Evolutionary conservation across 768 basidiomycete genomes (phyloP).

Genomic region (Xanthoconium stramineum): DNA sequence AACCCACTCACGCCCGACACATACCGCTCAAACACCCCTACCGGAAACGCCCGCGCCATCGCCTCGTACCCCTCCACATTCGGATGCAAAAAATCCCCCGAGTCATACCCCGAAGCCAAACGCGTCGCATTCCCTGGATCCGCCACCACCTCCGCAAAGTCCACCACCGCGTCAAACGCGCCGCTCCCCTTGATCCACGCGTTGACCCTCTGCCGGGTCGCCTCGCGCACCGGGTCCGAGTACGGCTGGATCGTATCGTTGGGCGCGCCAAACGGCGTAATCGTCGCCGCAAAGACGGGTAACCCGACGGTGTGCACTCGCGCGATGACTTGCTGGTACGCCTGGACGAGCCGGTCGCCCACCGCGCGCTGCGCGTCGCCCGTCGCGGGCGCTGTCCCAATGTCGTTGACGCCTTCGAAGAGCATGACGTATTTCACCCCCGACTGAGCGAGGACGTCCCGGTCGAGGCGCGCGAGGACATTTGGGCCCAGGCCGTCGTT

Average conservation of each 20-base stretch:
- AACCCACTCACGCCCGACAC: neutral
- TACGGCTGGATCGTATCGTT: neutral
- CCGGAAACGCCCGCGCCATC: neutral
- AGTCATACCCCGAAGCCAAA: neutral
- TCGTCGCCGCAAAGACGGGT: conserved; percentile 5
- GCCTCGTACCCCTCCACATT: conserved; percentile 4
- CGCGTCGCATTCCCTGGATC: conserved; percentile 4
- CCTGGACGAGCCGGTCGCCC: conserved; percentile 7
- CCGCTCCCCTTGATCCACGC: neutral
- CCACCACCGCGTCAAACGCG: conserved; percentile 1
- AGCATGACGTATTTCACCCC: conserved; percentile 7
- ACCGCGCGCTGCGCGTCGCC: neutral
- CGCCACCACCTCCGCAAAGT: conserved; percentile 8
- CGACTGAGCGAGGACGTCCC: conserved; percentile 1
- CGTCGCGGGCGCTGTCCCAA: neutral
- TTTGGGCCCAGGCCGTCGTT: neutral
- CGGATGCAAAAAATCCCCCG: conserved; percentile 1
- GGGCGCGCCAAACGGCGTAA: neutral
- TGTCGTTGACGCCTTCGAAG: conserved; percentile 12
- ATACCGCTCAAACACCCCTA: neutral
- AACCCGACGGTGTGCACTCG: conserved; percentile 1
- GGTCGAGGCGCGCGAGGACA: neutral
- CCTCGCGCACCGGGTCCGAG: neutral
- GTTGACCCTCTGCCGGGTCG: neutral
- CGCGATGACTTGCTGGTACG: neutral